A percentile compares a stretch with the other conserved stretches of the same genome.
These are phyloP conservation scores for Phytophthora tentaculata DNA, from an alignment of 352 stramenopile genomes.

Conservation along the genomic window DNA sequence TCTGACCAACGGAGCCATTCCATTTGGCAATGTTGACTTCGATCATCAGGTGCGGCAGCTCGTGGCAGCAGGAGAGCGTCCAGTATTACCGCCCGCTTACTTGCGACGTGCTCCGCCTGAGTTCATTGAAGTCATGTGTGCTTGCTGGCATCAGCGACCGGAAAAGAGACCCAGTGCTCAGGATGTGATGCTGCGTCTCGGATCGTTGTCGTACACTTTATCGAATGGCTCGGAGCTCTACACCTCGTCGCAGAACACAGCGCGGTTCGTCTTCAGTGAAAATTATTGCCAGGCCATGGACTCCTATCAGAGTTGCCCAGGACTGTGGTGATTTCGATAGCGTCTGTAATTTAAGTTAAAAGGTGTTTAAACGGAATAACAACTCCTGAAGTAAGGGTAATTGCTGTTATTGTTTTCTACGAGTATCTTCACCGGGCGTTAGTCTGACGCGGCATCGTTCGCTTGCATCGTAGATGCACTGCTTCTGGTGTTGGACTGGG, in stretches of 20 bases:
- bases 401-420: no score
- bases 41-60: slow-evolving; percentile 73
- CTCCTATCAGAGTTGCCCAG: slow-evolving; percentile 56
- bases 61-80: slow-evolving; percentile 61
- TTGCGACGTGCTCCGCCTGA: slow-evolving; percentile 54
- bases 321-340: slow-evolving; percentile 29
- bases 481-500: neutral
- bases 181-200: slow-evolving; percentile 71
- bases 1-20: slow-evolving; percentile 66
- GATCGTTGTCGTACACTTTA: slow-evolving; percentile 66
- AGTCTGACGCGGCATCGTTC: neutral
- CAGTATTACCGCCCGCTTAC: slow-evolving; percentile 54
- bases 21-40: slow-evolving; percentile 70
- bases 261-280: slow-evolving; percentile 66
- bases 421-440: no score
- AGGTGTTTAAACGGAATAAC: neutral
- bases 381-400: neutral
- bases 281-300: slow-evolving; percentile 80
- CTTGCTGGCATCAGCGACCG: slow-evolving; percentile 71
- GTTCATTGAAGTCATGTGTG: slow-evolving; percentile 69
- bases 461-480: neutral
- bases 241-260: slow-evolving; percentile 44
- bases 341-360: slow-evolving; percentile 23
- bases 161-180: slow-evolving; percentile 56
- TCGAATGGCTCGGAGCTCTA: slow-evolving; percentile 41